These are phyloP conservation scores for Tulasnella sp. DNA, from an alignment of 768 basidiomycete genomes.

Conservation along the genomic window DNA sequence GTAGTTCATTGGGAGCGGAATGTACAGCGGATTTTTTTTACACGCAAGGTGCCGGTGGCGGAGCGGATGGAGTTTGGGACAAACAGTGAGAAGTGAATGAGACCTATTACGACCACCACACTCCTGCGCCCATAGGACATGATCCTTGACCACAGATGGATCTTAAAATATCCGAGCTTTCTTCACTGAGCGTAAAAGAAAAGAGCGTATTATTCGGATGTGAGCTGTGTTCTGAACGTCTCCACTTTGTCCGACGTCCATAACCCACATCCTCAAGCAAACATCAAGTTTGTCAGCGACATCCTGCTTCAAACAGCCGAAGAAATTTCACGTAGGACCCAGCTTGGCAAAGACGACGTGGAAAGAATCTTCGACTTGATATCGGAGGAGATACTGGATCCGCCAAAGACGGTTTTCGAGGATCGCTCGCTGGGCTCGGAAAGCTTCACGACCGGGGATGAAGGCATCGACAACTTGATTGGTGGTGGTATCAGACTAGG, in stretches of 20 bases:
- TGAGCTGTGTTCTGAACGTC: too few relatives aligned
- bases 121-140: too few relatives aligned
- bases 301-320: background rate
- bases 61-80: background rate
- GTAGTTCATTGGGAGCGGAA: background rate
- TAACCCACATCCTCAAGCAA: background rate
- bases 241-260: too few relatives aligned
- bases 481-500: constrained; percentile 73
- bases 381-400: background rate
- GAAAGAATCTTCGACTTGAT: background rate
- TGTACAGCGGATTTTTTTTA: background rate
- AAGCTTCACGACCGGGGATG: constrained; percentile 64
- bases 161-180: too few relatives aligned
- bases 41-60: background rate
- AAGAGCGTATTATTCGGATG: too few relatives aligned
- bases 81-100: too few relatives aligned
- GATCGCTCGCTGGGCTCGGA: constrained; percentile 25
- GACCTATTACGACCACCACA: too few relatives aligned
- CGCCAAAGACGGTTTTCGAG: background rate
- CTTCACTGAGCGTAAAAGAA: too few relatives aligned
- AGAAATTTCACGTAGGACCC: background rate
- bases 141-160: too few relatives aligned
- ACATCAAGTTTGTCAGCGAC: background rate
- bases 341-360: background rate
- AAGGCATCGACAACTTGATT: constrained; percentile 49